Evolutionary conservation across 805 yeast species (phyloP), one percentile per base, ranked within the genome.

Genomic region (Wickerhamiella lipophila): DNA sequence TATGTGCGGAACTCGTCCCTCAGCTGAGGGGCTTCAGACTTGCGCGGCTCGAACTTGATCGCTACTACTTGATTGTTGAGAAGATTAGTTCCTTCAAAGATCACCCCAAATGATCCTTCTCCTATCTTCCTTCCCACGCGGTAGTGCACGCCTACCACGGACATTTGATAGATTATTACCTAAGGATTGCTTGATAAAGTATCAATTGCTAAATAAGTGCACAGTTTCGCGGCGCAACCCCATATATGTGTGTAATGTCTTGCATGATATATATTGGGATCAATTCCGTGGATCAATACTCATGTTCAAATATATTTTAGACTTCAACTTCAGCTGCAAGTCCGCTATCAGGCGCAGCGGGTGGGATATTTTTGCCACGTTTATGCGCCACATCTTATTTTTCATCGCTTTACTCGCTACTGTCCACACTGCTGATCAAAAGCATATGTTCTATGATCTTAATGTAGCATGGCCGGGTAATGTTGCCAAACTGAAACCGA

Each of bases 21-120:
- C 50, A 89, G 73, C 66, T 89, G 98, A 5, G 98, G 98, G 9
- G 97, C 96, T 59, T 92, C 97, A 30, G 94, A 80, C 64, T 88
- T 89, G 60, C 97, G 74, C 18, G 96, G 97, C 67, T 89, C 72
- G 58, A 92, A 92, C 66, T 89, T 89, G 64, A 89, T 89, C 39
- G 97, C 98, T 41, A 89, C 97, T 42, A 84, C 92, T 52, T 81
- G 81, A 54, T 87, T 87, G 68, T 86, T 89, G 58, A 89, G 77
- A 61, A 92, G 74, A 64, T 92, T 89, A 36, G 84, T 76, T 53
- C 98, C 98, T 69, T 92, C 97, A 64, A 92, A 89, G 51, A 89
- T 82, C 47, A 92, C 94, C 50, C 98, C 98, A 65, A 89, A 89
- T 3, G 97, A 89, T 38, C 98, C 98, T 67, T 92, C 97, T 49